Evolutionary conservation across 495 filamentous ascomycete species (phyloP).

Genomic region (Annulohypoxylon nitens): DNA sequence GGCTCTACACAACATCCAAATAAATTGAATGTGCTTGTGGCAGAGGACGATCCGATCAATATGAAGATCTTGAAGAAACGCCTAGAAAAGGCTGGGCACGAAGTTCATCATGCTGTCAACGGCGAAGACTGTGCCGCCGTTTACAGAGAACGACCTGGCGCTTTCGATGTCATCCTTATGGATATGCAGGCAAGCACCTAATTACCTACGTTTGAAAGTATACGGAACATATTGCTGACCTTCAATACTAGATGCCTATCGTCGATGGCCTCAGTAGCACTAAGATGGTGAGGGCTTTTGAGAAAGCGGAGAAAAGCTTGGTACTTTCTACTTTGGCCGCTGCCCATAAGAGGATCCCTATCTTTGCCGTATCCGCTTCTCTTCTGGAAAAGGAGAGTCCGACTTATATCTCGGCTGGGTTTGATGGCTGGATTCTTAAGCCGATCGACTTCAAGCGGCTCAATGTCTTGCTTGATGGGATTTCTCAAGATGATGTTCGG

Average conservation of each 20-base stretch:
- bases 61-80: constrained; percentile 88
- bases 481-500: constrained; percentile 63
- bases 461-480: constrained; percentile 70
- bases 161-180: constrained; percentile 92
- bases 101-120: constrained; percentile 79
- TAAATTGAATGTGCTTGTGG: constrained; percentile 78
- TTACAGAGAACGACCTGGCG: constrained; percentile 69
- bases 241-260: constrained; percentile 82
- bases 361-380: constrained; percentile 93
- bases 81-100: constrained; percentile 82
- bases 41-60: constrained; percentile 95
- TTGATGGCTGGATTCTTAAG: constrained; percentile 91
- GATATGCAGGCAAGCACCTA: constrained; percentile 83
- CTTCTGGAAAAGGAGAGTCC: constrained; percentile 77
- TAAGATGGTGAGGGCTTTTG: constrained; percentile 81
- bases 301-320: constrained; percentile 59
- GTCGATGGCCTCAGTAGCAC: constrained; percentile 88
- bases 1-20: constrained; percentile 25
- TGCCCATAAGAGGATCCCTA: constrained; percentile 73
- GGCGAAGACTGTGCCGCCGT: constrained; percentile 85
- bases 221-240: constrained; percentile 11
- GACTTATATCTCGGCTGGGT: constrained; percentile 82
- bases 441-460: constrained; percentile 80
- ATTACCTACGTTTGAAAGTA: background rate
- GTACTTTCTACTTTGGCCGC: constrained; percentile 63